Base-by-base conservation (phyloP, 2,329 filamentous ascomycete species). In the Ascochyta clinopodiicola region DNA sequence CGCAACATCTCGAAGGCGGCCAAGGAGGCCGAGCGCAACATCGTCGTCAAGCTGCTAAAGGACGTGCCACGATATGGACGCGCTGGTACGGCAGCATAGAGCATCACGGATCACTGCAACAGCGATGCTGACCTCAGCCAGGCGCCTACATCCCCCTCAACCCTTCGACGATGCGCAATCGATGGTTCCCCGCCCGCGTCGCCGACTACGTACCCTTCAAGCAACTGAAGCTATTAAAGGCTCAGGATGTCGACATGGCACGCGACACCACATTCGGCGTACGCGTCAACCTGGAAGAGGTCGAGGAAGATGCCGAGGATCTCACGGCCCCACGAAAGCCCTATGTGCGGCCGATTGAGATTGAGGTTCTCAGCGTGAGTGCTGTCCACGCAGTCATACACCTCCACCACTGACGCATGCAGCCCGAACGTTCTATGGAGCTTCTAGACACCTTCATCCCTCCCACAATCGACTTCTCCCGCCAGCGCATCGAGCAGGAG, bases 81-180 rank as follows among this genome's bases (percentile, higher is more conserved):
- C 39, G 68, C 71, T 62, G 74, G 73, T 75, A 68, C 35, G 66
- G 52, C 34, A 25, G 25, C 27, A 31, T 12, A 4, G 37, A 4
- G 22, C 6, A 7, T 7, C 32, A 47, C 24, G 6, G 42, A 46
- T 32, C 24, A 9, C 19, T 45, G 42, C 36, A 50, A 39, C 27
- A 22, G 54, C 42, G 48, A 25, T 58, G 55, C 66, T 71, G 56
- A 74, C 45, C 34, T 24, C 51, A 22, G 21, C n/a, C 59, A 86
- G 83, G 83, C 57, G 70, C 80, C 17, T 79, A 84, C 56, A 74
- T 86, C 19, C 80, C 82, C 29, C 75, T 85, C 37, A 70, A 79
- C n/a, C 70, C 75, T 15, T 80, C 83, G 21, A 73, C 77, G 34
- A 85, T 86, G 82, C 78, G 84, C 60, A 84, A 84, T 66, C 70